Conservation (phyloP, 2,329 filamentous ascomycete genomes). For the Cladosporium sp. region DNA sequence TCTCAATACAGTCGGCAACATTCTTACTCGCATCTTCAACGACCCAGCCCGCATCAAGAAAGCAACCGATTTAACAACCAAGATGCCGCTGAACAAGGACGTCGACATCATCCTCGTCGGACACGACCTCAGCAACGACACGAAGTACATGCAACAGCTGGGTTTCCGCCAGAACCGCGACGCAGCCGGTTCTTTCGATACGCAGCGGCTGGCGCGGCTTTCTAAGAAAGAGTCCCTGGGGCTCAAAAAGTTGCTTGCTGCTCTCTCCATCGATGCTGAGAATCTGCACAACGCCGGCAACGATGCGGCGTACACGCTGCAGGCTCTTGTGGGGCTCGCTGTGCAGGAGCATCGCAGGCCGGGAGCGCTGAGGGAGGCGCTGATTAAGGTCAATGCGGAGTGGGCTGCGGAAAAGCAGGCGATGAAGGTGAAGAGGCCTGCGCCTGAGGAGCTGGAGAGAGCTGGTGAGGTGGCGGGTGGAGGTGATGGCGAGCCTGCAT, state of each 20-base stretch:
- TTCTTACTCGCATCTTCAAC: conserved; percentile 53
- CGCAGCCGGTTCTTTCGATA: conserved; percentile 67
- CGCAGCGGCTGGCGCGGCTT: conserved; percentile 60
- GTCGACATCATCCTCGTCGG: conserved; percentile 70
- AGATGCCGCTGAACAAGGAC: neutral
- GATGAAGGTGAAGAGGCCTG: neutral
- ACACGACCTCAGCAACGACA: conserved; percentile 65
- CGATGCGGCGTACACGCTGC: conserved; percentile 34
- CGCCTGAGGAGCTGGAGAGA: neutral
- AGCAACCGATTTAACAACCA: no score
- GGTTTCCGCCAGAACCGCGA: conserved; percentile 58
- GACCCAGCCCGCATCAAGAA: conserved; percentile 45
- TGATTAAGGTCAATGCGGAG: neutral
- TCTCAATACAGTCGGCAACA: conserved; percentile 39
- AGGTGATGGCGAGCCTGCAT: no score
- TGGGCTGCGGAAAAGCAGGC: neutral
- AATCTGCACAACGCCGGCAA: conserved; percentile 36
- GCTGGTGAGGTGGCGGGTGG: neutral
- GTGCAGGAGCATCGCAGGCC: conserved; percentile 7
- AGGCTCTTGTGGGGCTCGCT: conserved; percentile 9
- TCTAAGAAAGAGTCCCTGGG: conserved; percentile 47
- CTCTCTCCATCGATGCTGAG: conserved; percentile 57
- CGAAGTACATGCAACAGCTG: conserved; percentile 62
- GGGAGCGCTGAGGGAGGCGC: neutral
- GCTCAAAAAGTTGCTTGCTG: conserved; percentile 58